phyloP scores from a whole-genome alignment of 345 rosid genomes.

The Bruguiera parviflora region DNA sequence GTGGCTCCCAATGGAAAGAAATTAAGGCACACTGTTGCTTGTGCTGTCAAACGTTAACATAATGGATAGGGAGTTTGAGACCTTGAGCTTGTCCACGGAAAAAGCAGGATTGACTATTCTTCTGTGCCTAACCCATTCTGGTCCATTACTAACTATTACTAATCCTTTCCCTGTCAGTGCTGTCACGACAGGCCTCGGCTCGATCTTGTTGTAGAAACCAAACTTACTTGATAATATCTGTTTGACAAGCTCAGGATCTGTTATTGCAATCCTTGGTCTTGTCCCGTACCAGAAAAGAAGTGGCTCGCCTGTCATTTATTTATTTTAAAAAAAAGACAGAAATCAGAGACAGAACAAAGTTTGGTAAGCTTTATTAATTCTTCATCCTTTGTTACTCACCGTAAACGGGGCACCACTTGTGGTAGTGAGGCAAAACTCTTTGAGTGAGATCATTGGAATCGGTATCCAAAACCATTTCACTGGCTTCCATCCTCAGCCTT shows the following conservation, averaged over 20 bases:
- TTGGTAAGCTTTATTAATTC: background rate
- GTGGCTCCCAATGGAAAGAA: background rate
- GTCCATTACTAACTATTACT: slow-evolving; percentile 50
- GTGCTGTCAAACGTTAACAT: too few relatives aligned
- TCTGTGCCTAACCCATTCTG: slow-evolving; percentile 65
- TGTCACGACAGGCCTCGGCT: slow-evolving; percentile 45
- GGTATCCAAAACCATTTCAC: slow-evolving; percentile 11
- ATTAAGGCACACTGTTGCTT: background rate
- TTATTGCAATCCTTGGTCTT: slow-evolving; percentile 57
- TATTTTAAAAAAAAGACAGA: too few relatives aligned
- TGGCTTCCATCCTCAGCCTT: slow-evolving; percentile 18
- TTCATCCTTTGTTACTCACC: slow-evolving; percentile 14
- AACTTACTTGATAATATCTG: slow-evolving; percentile 72
- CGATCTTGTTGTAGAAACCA: slow-evolving; percentile 58
- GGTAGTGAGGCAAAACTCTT: slow-evolving; percentile 29
- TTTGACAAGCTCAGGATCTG: slow-evolving; percentile 74
- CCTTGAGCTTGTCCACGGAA: slow-evolving; percentile 88
- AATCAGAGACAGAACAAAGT: too few relatives aligned
- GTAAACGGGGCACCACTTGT: slow-evolving; percentile 22
- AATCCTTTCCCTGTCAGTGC: slow-evolving; percentile 75
- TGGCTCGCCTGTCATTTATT: slow-evolving; percentile 48
- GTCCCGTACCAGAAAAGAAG: slow-evolving; percentile 79
- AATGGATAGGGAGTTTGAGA: slow-evolving; percentile 6
- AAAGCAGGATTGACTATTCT: slow-evolving; percentile 75
- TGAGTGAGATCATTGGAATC: slow-evolving; percentile 26